Percentiles rank a stretch among this genome's conserved stretches.
Evolutionary conservation across 164 flowering plant genomes (phyloP).

Genomic region (Paratinospora sagittata): DNA sequence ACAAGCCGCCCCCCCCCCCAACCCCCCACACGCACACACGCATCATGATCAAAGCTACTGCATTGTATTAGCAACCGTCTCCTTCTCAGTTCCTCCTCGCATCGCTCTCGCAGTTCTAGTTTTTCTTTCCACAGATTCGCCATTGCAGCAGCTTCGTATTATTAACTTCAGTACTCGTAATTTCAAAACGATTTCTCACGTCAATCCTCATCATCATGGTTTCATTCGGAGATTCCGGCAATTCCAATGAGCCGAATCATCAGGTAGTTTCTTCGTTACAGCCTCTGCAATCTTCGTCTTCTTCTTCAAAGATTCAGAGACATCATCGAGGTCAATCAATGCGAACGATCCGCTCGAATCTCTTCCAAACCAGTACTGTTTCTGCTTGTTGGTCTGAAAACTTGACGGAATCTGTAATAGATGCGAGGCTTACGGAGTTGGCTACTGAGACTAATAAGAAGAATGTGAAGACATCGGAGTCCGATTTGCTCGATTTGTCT

Average conservation of each 20-base stretch:
- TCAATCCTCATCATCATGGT: constrained; percentile 6
- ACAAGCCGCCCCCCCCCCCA: not conserved
- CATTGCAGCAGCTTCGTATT: not conserved
- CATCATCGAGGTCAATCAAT: constrained; percentile 65
- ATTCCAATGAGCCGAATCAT: not conserved
- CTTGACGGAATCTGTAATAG: constrained; percentile 74
- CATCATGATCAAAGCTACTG: not conserved
- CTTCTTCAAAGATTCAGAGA: constrained; percentile 14
- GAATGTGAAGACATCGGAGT: constrained; percentile 13
- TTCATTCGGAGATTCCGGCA: constrained; percentile 8
- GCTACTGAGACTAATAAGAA: constrained; percentile 22
- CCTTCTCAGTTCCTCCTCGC: no score
- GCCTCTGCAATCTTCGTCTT: not conserved
- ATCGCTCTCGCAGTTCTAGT: no score
- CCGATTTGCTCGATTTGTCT: constrained; percentile 49
- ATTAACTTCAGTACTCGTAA: not conserved
- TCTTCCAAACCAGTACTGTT: constrained; percentile 33
- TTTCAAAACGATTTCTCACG: not conserved
- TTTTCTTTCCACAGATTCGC: not conserved
- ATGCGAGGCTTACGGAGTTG: constrained; percentile 65
- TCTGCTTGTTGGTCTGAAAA: constrained; percentile 42
- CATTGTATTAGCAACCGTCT: no score
- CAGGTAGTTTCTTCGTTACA: not conserved
- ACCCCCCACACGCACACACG: not conserved
- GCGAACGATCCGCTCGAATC: constrained; percentile 77